Base-by-base conservation (phyloP, 1,139 yeast genomes). In the Candida dubliniensis region DNA sequence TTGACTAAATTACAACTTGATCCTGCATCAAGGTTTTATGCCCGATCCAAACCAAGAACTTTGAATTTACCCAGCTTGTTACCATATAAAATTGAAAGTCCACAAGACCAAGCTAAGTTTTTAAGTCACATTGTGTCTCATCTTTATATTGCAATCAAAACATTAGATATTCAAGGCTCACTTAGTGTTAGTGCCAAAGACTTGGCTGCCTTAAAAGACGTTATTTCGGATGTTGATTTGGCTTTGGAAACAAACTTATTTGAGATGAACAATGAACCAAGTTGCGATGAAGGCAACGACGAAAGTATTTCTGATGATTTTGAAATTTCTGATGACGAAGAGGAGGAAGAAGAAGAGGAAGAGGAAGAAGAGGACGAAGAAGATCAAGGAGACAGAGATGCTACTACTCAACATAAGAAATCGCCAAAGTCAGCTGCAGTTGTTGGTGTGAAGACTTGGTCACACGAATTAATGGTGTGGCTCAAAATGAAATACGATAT, bases 391-490 rank as follows among this genome's bases (percentile, higher is more conserved):
- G 74, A 69, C 24, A 73, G 61, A 46, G 58, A 66, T 39, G 72
- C 72, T 32, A 69, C 61, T 26, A 66, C 64, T 24, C 77, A 79
- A 45, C 81, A 83, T 48, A 82, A 82, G 51, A 75, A 81, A 12
- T 74, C 84, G 3, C 82, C 86, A 4, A 76, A 78, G 52, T 81
- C 88, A 0, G 87, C 95, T 1, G 82, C 93, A 0, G 84, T 87
- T 4, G 82, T 87, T 8, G 79, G 84, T 35, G 84, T 88, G 8
- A 77, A 85, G 44, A 88, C 87, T 49, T 91, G 97, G 96, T 87
- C 97, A 0, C 84, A 87, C 46, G 97, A 90, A 60, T 74, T 93
- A 50, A 76, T 82, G 45, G 84, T 87, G 36, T 87, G 96, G 81
- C 66, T 90, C 49, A 79, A 79, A 51, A 84, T 87, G 81, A 89